phyloP scores from a whole-genome alignment of 495 filamentous ascomycete genomes.

The Aspergillus taichungensis region DNA sequence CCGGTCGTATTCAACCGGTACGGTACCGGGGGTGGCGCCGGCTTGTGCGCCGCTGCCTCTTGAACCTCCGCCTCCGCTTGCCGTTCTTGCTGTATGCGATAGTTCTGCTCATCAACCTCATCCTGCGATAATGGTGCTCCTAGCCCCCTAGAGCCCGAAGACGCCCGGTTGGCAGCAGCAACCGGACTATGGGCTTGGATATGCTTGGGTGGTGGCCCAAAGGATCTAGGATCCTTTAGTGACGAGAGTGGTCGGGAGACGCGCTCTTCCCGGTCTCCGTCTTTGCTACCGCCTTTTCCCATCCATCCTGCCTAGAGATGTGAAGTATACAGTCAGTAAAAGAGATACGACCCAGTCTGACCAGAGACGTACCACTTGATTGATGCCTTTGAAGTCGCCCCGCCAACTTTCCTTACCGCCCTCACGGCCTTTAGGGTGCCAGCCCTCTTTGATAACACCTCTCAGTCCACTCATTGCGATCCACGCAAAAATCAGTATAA shows the following conservation, averaged over 20 bases:
- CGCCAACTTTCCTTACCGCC: slow-evolving; percentile 50
- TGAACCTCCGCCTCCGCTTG: slow-evolving; percentile 25
- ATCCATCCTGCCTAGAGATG: slow-evolving; percentile 40
- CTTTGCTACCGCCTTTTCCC: slow-evolving; percentile 43
- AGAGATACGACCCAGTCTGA: neutral
- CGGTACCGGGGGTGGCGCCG: slow-evolving; percentile 50
- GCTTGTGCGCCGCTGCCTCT: slow-evolving; percentile 33
- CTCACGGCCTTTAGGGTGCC: slow-evolving; percentile 50
- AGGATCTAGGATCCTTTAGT: slow-evolving; percentile 73
- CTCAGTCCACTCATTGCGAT: slow-evolving; percentile 42
- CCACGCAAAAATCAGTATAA: neutral
- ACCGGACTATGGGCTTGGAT: slow-evolving; percentile 45
- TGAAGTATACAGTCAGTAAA: slow-evolving; percentile 1
- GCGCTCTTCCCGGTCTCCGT: slow-evolving; percentile 33
- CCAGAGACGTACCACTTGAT: slow-evolving; percentile 42
- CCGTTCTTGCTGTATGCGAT: slow-evolving; percentile 28
- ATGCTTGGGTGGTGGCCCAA: slow-evolving; percentile 78
- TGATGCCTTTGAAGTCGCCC: slow-evolving; percentile 50
- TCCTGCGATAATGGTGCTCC: slow-evolving; percentile 39
- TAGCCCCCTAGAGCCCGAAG: slow-evolving; percentile 38
- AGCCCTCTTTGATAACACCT: slow-evolving; percentile 46
- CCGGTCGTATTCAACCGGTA: slow-evolving; percentile 66
- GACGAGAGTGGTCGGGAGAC: slow-evolving; percentile 62
- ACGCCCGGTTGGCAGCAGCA: slow-evolving; percentile 38
- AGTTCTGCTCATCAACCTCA: slow-evolving; percentile 25